Percentiles rank a stretch among this genome's conserved stretches.
Evolutionary conservation across 208 protist genomes (phyloP).

Genomic region (Strigomonas culicis): DNA sequence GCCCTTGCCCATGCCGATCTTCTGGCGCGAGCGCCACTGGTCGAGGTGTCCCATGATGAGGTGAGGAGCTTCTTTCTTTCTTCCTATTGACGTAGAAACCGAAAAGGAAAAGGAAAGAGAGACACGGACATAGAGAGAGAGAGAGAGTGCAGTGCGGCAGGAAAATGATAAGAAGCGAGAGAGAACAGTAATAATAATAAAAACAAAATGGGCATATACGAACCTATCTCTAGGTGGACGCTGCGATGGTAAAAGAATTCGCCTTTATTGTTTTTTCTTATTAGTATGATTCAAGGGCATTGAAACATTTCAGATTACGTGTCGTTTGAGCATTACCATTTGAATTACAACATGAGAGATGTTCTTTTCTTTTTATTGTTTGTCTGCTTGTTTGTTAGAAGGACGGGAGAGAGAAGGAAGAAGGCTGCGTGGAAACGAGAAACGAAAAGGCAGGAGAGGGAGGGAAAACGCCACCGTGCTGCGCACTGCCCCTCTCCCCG

Average conservation of each 20-base stretch:
- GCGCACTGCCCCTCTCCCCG: background rate
- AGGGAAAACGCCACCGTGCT: background rate
- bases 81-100: background rate
- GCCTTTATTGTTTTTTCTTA: background rate
- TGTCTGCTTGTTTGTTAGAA: no score
- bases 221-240: background rate
- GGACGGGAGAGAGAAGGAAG: background rate
- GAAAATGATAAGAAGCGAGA: background rate
- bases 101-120: background rate
- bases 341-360: no score
- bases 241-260: background rate
- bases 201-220: constrained; percentile 6
- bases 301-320: background rate
- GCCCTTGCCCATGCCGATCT: constrained; percentile 92
- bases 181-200: constrained; percentile 13
- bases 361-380: no score
- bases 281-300: background rate
- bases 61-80: background rate
- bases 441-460: constrained; percentile 11
- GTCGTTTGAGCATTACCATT: no score
- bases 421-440: background rate
- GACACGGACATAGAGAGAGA: constrained; percentile 6
- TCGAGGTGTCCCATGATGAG: constrained; percentile 85
- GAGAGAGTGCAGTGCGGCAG: background rate
- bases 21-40: constrained; percentile 91